Conservation (phyloP, 2,329 filamentous ascomycete genomes). For the Aspergillus ibericus region DNA sequence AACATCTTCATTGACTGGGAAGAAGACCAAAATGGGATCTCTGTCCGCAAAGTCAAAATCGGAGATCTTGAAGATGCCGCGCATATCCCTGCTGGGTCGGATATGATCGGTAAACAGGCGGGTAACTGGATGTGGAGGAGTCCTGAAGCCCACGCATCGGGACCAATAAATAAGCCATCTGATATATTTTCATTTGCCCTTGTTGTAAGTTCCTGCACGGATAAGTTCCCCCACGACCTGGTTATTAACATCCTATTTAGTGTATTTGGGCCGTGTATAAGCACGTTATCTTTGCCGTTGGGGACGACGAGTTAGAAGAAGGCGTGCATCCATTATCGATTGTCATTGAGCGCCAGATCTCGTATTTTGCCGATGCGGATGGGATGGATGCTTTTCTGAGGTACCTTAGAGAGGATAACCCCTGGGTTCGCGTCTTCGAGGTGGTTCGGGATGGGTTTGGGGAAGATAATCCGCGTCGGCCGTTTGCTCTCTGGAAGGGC, state of each 20-base stretch:
- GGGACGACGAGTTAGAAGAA: constrained; percentile 34
- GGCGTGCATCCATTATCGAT: constrained; percentile 38
- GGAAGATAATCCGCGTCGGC: constrained; percentile 43
- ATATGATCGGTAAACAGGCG: constrained; percentile 12
- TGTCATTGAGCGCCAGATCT: constrained; percentile 50
- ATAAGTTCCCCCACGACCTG: neutral
- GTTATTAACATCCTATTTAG: constrained; percentile 23
- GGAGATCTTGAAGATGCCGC: constrained; percentile 10
- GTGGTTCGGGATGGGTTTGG: constrained; percentile 44
- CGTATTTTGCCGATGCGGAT: constrained; percentile 48
- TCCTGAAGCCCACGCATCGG: constrained; percentile 33
- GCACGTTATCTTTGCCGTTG: constrained; percentile 44
- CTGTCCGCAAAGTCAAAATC: constrained; percentile 6
- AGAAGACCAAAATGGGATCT: neutral
- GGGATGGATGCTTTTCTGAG: constrained; percentile 44
- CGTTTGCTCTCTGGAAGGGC: constrained; percentile 44
- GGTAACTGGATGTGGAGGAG: constrained; percentile 39
- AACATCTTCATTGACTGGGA: constrained; percentile 9
- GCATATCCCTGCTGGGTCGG: constrained; percentile 6
- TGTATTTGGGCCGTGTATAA: constrained; percentile 49
- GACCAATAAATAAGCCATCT: constrained; percentile 29
- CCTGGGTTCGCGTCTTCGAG: constrained; percentile 41
- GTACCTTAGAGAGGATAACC: constrained; percentile 42
- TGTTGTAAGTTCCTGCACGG: constrained; percentile 22
- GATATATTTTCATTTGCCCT: constrained; percentile 41